A percentile compares a stretch with the other conserved stretches of the same genome.
phyloP scores from a whole-genome alignment of 768 basidiomycete genomes.

The Panellus pusillus region DNA sequence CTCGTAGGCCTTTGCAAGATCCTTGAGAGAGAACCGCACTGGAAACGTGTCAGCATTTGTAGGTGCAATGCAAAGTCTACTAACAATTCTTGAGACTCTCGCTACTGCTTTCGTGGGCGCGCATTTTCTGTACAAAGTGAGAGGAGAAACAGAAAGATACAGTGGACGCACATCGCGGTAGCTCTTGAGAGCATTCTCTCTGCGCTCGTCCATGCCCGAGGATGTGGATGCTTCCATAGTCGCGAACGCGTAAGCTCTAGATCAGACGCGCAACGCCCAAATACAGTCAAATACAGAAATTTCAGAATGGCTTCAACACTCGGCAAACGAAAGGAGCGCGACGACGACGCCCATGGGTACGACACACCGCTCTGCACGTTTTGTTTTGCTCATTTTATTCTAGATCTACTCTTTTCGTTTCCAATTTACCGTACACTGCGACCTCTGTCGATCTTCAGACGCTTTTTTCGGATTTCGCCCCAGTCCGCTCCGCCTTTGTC shows the following conservation, averaged over 20 bases:
- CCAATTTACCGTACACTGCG: constrained; percentile 86
- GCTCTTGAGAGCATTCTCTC: constrained; percentile 69
- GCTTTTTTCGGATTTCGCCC: constrained; percentile 93
- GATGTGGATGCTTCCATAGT: constrained; percentile 58
- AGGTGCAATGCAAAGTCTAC: constrained; percentile 28
- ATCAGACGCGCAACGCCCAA: constrained; percentile 28
- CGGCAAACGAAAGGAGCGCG: constrained; percentile 46
- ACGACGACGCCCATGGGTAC: constrained; percentile 40
- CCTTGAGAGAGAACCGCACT: constrained; percentile 92
- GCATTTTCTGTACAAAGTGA: constrained; percentile 76
- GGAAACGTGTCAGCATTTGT: constrained; percentile 2
- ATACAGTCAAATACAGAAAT: constrained; percentile 2
- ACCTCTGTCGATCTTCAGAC: constrained; percentile 91
- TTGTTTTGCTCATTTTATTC: background rate
- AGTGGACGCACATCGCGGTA: constrained; percentile 64
- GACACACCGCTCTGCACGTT: background rate
- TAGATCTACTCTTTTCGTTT: constrained; percentile 89
- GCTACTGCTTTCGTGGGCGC: constrained; percentile 82
- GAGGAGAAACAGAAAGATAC: background rate
- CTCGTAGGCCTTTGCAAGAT: constrained; percentile 83
- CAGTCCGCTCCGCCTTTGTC: constrained; percentile 91
- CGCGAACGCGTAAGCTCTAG: constrained; percentile 42
- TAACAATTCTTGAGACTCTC: constrained; percentile 87
- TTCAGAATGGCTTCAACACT: constrained; percentile 28
- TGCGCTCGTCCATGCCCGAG: constrained; percentile 68